phyloP scores from a whole-genome alignment of 306 rosid genomes.

The Luffa aegyptiaca region DNA sequence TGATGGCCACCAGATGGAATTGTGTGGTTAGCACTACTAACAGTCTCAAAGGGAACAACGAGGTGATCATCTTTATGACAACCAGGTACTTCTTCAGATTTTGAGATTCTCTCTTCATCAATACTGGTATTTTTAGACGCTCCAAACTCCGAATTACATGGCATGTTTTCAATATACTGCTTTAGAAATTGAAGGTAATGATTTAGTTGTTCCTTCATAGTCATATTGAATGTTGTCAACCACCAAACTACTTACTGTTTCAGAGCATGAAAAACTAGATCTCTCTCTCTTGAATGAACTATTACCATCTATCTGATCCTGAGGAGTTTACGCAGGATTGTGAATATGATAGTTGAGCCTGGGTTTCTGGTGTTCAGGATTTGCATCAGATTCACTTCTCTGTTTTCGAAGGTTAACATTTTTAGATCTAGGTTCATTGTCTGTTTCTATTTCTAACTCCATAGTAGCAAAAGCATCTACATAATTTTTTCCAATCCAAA shows the following conservation, averaged over 20 bases:
- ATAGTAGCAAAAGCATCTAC: conserved; percentile 70
- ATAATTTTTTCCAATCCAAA: conserved; percentile 21
- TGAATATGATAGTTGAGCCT: conserved; percentile 48
- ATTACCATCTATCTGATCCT: conserved; percentile 46
- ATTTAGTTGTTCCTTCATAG: conserved; percentile 22
- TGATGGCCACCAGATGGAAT: conserved; percentile 25
- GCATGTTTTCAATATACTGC: conserved; percentile 23
- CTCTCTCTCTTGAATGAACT: conserved; percentile 38
- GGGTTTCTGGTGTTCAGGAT: conserved; percentile 37
- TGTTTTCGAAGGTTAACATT: conserved; percentile 20
- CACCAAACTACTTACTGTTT: conserved; percentile 23
- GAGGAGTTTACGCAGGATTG: conserved; percentile 56
- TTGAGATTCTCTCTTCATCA: conserved; percentile 27
- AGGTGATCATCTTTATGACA: conserved; percentile 22
- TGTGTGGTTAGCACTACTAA: conserved; percentile 21
- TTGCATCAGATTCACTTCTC: conserved; percentile 34
- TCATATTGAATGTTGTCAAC: conserved; percentile 42
- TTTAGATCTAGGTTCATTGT: conserved; percentile 44
- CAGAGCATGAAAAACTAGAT: conserved; percentile 40
- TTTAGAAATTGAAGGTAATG: conserved; percentile 21
- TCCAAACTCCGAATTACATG: conserved; percentile 26
- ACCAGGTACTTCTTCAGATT: conserved; percentile 28
- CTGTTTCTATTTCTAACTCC: conserved; percentile 62
- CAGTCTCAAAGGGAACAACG: conserved; percentile 19
- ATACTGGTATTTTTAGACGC: conserved; percentile 18